Evolutionary conservation across 768 basidiomycete genomes (phyloP).

Genomic region (Gyrodon lividus): DNA sequence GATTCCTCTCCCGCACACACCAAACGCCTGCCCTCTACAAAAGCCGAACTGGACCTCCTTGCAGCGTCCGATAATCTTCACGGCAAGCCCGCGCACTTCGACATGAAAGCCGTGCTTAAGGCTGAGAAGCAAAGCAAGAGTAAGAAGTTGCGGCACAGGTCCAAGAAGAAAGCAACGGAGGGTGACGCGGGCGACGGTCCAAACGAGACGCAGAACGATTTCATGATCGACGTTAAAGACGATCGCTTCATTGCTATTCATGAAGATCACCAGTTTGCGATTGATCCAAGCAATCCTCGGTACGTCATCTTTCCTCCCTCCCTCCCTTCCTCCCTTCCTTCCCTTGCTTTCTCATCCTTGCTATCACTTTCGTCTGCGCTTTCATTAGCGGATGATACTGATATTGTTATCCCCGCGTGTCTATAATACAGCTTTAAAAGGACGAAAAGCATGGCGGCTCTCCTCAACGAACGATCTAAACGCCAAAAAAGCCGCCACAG

Average conservation of each 20-base stretch:
- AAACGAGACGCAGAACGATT: conserved; percentile 74
- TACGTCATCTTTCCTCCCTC: conserved; percentile 39
- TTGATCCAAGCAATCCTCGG: conserved; percentile 96
- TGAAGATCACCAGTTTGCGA: conserved; percentile 89
- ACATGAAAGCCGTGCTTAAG: conserved; percentile 85
- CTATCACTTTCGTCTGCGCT: not conserved
- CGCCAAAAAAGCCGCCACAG: conserved; percentile 44
- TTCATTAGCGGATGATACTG: not conserved
- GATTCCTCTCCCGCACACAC: conserved; percentile 13
- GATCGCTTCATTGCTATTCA: conserved; percentile 85
- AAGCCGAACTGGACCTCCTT: conserved; percentile 66
- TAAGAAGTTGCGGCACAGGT: conserved; percentile 40
- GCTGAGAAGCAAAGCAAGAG: conserved; percentile 67
- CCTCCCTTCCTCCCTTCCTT: not conserved
- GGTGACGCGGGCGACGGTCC: conserved; percentile 46
- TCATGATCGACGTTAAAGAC: conserved; percentile 82
- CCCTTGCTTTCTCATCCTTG: not conserved
- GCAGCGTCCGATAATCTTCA: conserved; percentile 53
- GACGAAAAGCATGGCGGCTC: conserved; percentile 84
- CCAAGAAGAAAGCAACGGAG: conserved; percentile 15
- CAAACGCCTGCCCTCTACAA: conserved; percentile 45
- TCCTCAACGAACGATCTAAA: conserved; percentile 81
- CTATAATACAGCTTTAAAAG: conserved; percentile 73
- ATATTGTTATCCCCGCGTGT: not conserved
- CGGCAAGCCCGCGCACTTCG: conserved; percentile 75